Percentiles rank a stretch among this genome's conserved stretches.
Conservation (phyloP, 345 rosid genomes). For the Hibiscus syriacus region DNA sequence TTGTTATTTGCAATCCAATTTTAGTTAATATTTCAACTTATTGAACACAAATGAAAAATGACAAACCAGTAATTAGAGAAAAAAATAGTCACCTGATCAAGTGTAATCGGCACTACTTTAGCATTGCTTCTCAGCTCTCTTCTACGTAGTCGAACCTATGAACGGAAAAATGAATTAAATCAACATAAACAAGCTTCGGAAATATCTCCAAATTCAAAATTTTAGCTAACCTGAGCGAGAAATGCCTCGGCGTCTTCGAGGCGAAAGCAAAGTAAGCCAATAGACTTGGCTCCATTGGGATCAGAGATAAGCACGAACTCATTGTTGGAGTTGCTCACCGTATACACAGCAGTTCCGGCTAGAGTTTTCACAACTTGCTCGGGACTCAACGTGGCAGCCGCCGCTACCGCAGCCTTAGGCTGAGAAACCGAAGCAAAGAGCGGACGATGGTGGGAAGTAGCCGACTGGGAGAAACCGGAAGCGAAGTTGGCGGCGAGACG, state of each 20-base stretch:
- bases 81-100: conserved; percentile 56
- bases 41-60: not conserved
- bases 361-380: conserved; percentile 70
- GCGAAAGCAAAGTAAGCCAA: conserved; percentile 88
- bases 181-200: not conserved
- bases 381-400: conserved; percentile 33
- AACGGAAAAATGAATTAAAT: not conserved
- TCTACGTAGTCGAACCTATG: conserved; percentile 69
- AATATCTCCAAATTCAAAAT: not conserved
- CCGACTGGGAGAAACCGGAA: conserved; percentile 24
- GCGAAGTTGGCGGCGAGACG: conserved; percentile 37
- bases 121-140: conserved; percentile 63
- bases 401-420: conserved; percentile 32
- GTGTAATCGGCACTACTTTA: conserved; percentile 82
- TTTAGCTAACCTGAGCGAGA: conserved; percentile 61
- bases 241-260: conserved; percentile 92
- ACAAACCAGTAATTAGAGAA: not conserved
- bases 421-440: conserved; percentile 66
- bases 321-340: conserved; percentile 81
- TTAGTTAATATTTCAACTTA: not conserved
- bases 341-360: conserved; percentile 67
- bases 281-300: conserved; percentile 72
- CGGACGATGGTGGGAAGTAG: conserved; percentile 17
- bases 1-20: not conserved
- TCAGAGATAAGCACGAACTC: conserved; percentile 96